Evolutionary conservation across 2,329 filamentous ascomycete genomes (phyloP), one percentile per base, ranked within the genome.

Genomic region (Cladophialophora exuberans): DNA sequence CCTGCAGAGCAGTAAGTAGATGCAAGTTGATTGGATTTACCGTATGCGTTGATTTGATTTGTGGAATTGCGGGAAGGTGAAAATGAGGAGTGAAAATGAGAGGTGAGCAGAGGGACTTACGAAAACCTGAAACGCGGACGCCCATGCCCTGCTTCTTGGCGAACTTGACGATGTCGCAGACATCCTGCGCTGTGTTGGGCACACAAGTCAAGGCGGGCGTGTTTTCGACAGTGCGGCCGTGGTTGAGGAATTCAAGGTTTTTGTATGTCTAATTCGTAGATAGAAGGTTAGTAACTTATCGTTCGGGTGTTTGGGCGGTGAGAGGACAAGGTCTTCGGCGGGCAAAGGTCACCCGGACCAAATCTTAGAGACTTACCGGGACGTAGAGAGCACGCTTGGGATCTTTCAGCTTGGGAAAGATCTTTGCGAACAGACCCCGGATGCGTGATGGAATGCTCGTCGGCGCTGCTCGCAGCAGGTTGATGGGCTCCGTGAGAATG

Each of bases 71-170:
- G n/a, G n/a, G n/a, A n/a, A n/a, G n/a, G n/a, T n/a, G n/a, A n/a
- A n/a, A n/a, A n/a, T n/a, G n/a, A n/a, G n/a, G n/a, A n/a, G n/a
- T n/a, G n/a, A n/a, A n/a, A n/a, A n/a, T n/a, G n/a, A n/a, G n/a
- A n/a, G n/a, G n/a, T n/a, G n/a, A n/a, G n/a, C n/a, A n/a, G 23
- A 13, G 17, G 17, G 35, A 9, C 55, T 44, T 61, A 61, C 58
- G 55, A 23, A 61, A 61, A 15, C 58, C 58, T 6, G 58, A 42
- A 18, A 58, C 58, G 28, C 58, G 43, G 17, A 61, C 55, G 20
- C 58, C 58, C 58, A 61, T 61, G 11, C 48, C 50, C 23, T 61
- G 56, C 38, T 52, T 55, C 46, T 61, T 61, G 11, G 58, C 58
- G 35, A 56, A 61, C 39, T 56, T 56, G 52, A 61, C 52, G 23